These are phyloP conservation scores for Fusarium annulatum DNA, from an alignment of 2,329 filamentous ascomycete species.

Conservation along the genomic window DNA sequence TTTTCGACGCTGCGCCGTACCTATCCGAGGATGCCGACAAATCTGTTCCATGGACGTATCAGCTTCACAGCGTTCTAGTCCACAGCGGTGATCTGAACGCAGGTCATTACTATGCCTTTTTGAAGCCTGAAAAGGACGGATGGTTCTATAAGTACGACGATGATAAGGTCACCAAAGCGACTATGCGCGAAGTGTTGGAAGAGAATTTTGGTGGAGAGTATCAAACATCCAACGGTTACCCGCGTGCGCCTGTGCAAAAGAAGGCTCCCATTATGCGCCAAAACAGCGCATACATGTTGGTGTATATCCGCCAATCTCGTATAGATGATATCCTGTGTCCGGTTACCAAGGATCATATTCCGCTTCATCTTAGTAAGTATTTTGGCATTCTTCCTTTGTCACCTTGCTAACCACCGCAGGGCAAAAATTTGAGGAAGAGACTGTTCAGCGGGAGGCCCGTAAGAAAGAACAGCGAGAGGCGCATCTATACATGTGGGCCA, in stretches of 20 bases:
- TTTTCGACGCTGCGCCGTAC: conserved; percentile 86
- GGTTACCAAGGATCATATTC: conserved; percentile 82
- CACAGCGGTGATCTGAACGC: conserved; percentile 97
- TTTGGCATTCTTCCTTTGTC: background rate
- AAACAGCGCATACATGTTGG: conserved; percentile 97
- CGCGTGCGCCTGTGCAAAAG: conserved; percentile 62
- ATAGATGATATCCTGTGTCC: conserved; percentile 84
- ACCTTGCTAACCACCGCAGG: conserved; percentile 58
- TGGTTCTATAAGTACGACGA: conserved; percentile 98
- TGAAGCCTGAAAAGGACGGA: conserved; percentile 93
- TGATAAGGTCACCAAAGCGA: conserved; percentile 95
- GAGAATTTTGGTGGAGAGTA: conserved; percentile 98
- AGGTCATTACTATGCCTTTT: conserved; percentile 97
- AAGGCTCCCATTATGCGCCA: conserved; percentile 70
- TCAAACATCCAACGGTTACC: conserved; percentile 59
- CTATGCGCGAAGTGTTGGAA: conserved; percentile 88
- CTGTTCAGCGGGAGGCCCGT: conserved; percentile 76
- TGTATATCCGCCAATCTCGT: conserved; percentile 90
- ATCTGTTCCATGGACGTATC: conserved; percentile 90
- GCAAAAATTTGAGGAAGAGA: conserved; percentile 83
- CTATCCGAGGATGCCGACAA: conserved; percentile 86
- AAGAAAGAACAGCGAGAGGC: conserved; percentile 93
- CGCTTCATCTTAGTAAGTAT: conserved; percentile 78
- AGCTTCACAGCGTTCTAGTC: conserved; percentile 93
- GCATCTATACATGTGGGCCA: conserved; percentile 89